Evolutionary conservation across 805 yeast species (phyloP).

Genomic region (Myxozyma udenii): DNA sequence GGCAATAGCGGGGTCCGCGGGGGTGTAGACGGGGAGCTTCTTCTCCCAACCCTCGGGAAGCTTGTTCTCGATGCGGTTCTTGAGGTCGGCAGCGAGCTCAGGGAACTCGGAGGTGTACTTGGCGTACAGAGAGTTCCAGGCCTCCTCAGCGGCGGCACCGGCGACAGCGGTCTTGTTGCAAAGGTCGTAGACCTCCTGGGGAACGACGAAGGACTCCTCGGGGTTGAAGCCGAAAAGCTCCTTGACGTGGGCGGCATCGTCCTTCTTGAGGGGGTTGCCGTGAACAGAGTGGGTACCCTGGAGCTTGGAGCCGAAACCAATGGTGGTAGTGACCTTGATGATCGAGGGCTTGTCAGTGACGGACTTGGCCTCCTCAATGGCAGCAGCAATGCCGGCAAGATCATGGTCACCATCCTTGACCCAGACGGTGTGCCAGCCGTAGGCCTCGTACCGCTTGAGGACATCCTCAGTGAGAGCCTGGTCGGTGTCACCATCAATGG

Average conservation of each 20-base stretch:
- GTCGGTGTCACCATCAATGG: conserved; percentile 90
- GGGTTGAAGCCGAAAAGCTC: conserved; percentile 84
- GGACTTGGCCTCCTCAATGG: conserved; percentile 77
- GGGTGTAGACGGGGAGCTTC: conserved; percentile 72
- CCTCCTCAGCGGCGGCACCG: conserved; percentile 65
- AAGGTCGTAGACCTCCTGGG: conserved; percentile 74
- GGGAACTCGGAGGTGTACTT: conserved; percentile 69
- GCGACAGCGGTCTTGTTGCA: conserved; percentile 54
- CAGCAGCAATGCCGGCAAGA: conserved; percentile 63
- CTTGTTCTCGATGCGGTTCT: conserved; percentile 71
- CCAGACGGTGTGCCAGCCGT: conserved; percentile 86
- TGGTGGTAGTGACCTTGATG: conserved; percentile 83
- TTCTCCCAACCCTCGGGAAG: conserved; percentile 82
- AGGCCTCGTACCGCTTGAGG: conserved; percentile 74
- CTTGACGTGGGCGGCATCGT: conserved; percentile 86
- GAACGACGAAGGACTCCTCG: conserved; percentile 69
- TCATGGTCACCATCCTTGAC: conserved; percentile 82
- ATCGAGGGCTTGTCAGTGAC: conserved; percentile 81
- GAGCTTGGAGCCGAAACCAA: conserved; percentile 86
- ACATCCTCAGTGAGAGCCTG: conserved; percentile 95
- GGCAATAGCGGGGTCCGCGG: conserved; percentile 79
- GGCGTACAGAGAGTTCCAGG: conserved; percentile 68
- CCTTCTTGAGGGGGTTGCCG: conserved; percentile 93
- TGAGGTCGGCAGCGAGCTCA: conserved; percentile 69
- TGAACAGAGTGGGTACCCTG: conserved; percentile 91